Conservation (phyloP, 2,329 filamentous ascomycete genomes). For the Plenodomus tracheiphilus region DNA sequence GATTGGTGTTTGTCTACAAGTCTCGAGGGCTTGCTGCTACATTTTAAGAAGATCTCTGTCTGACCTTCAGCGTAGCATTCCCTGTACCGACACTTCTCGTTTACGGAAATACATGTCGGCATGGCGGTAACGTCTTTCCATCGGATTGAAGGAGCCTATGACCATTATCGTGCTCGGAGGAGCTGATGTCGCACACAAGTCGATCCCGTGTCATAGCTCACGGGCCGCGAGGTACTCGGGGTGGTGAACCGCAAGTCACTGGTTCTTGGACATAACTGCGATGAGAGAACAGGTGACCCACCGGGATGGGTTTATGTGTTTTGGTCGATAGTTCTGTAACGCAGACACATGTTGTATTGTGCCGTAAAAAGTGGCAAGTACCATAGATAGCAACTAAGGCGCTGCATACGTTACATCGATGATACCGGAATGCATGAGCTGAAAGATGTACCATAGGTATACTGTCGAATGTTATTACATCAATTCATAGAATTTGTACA, state of each 20-base stretch:
- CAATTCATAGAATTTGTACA: background rate
- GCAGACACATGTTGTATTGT: background rate
- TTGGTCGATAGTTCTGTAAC: background rate
- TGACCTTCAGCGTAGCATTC: constrained; percentile 5
- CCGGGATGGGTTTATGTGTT: background rate
- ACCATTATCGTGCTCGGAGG: background rate
- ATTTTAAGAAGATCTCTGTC: background rate
- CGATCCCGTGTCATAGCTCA: background rate
- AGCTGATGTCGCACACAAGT: background rate
- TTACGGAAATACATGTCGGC: constrained; percentile 2
- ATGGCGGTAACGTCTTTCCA: background rate
- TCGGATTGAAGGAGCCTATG: background rate
- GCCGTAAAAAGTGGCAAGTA: background rate
- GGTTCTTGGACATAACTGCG: background rate
- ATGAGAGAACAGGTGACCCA: background rate
- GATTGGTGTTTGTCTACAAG: background rate
- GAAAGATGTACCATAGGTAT: background rate
- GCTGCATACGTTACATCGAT: background rate
- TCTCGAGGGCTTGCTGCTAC: background rate
- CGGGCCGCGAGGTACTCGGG: background rate
- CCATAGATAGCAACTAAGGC: background rate
- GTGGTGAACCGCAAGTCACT: background rate
- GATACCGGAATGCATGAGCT: background rate
- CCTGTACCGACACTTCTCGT: constrained; percentile 9
- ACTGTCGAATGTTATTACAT: background rate